Base-by-base conservation (phyloP, 2,329 filamentous ascomycete genomes). In the Metarhizium anisopliae region DNA sequence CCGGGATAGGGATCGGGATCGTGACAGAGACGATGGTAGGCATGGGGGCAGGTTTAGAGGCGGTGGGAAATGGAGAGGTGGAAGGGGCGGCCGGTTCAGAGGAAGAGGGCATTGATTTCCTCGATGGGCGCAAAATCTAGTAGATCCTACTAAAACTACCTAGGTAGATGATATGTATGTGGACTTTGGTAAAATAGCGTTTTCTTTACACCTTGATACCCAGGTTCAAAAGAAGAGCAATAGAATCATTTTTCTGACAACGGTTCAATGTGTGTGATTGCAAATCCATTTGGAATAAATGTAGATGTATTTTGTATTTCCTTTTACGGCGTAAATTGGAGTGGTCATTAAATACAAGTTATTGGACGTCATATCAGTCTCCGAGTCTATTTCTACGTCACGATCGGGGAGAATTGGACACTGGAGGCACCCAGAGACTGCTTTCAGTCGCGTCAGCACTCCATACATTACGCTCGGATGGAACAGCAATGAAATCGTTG, bases 401-500 rank as follows among this genome's bases (percentile, higher is more conserved):
- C n/a, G 47, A 35, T n/a, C 8, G 45, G 4, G 52, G 58, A 36
- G 62, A 57, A 20, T 59, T 66, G 16, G 63, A 58, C n/a, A 54
- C 47, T 36, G 70, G 62, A 14, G 65, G 61, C 36, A 63, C 71
- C 80, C 78, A 74, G 60, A 81, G 64, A 68, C 78, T 71, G 52
- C 75, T 63, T 43, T 77, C 66, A 11, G 72, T 62, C 49, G 77
- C 66, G 61, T 74, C 64, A 63, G 74, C 64, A 57, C 67, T 67
- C 72, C 72, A 74, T 18, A 74, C 70, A 54, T 74, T 74, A 49
- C 64, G 62, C 53, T 74, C 72, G 14, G 68, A 64, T 7, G 70
- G 72, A n/a, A 82, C 77, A 58, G 75, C 69, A 16, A 77, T 75
- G 53, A 82, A 86, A 42, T 82, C 77, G 54, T 71, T 70, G 20